Evolutionary conservation across 768 basidiomycete genomes (phyloP).

Genomic region (Gymnopilus dilepis): DNA sequence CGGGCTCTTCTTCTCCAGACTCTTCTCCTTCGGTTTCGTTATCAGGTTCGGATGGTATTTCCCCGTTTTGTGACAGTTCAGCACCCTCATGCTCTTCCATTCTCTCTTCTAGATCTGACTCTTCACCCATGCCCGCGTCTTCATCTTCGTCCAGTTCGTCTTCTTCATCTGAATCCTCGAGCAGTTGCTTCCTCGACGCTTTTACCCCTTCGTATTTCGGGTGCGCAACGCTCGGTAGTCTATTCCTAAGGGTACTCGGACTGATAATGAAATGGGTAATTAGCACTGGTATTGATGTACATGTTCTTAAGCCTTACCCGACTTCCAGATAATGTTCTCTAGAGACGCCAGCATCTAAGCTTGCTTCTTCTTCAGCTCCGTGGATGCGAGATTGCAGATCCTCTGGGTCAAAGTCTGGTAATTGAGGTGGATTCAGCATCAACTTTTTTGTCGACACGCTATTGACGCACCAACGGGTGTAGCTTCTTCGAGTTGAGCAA

Average conservation of each 20-base stretch:
- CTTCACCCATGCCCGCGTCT: constrained; percentile 27
- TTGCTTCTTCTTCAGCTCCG: constrained; percentile 46
- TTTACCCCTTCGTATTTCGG: constrained; percentile 80
- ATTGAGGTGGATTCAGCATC: constrained; percentile 2
- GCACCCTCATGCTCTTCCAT: constrained; percentile 25
- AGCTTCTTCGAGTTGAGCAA: constrained; percentile 77
- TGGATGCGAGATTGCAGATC: constrained; percentile 59
- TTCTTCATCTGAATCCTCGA: constrained; percentile 47
- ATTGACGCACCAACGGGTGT: constrained; percentile 64
- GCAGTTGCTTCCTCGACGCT: constrained; percentile 62
- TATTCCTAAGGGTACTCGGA: constrained; percentile 70
- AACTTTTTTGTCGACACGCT: not conserved
- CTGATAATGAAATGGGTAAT: constrained; percentile 40
- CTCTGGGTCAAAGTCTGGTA: constrained; percentile 77
- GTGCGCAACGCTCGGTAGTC: constrained; percentile 68
- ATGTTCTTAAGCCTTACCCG: constrained; percentile 55
- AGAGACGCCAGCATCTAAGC: constrained; percentile 38
- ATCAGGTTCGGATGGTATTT: constrained; percentile 23
- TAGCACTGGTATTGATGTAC: not conserved
- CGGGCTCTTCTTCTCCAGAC: constrained; percentile 20
- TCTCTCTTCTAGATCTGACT: constrained; percentile 32
- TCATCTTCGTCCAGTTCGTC: constrained; percentile 36
- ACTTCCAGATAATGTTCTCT: constrained; percentile 88
- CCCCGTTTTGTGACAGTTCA: constrained; percentile 19
- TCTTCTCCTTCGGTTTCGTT: constrained; percentile 27